Base-by-base conservation (phyloP, 2,329 filamentous ascomycete genomes). In the Cercospora sesami region DNA sequence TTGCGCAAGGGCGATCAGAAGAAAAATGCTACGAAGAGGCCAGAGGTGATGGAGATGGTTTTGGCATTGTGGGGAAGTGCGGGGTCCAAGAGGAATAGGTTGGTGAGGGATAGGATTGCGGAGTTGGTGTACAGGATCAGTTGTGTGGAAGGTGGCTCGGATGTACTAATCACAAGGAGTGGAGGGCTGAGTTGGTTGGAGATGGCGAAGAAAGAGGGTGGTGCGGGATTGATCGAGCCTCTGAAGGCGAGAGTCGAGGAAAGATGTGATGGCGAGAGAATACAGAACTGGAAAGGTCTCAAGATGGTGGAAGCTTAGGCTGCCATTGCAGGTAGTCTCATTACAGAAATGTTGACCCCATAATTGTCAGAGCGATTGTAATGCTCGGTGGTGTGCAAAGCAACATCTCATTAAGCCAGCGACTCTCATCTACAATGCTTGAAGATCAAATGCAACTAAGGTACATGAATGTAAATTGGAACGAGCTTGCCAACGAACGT, bases 131-230 rank as follows among this genome's bases (percentile, higher is more conserved):
- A 89, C 74, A 85, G 90, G 48, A 88, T 89, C 2, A 89, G 88
- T 0, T 85, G 84, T 57, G 86, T 94, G 33, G 86, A 89, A 31
- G 89, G 86, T 1, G 93, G 91, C 0, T 92, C 91, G 78, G 91
- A 89, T 4, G 94, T 91, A n/a, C 82, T 96, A 57, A 85, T 93
- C 42, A 96, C 93, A 1, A 84, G 93, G 66, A 89, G 90, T 53
- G 92, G 91, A 16, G 82, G 91, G 21, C 78, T 94, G 63, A 89
- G 86, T 72, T 96, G 93, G 93, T 83, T 94, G 8, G 85, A 90
- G 67, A 85, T 86, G 68, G 87, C 88, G 21, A 42, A 26, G 73
- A 78, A 86, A 39, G 84, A 83, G 4, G 79, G 82, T 3, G 83
- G 81, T 61, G 31, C 8, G 1, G 31, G 31, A 4, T 21, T 42